These are phyloP conservation scores for Cytospora schulzeri DNA, from an alignment of 2,329 filamentous ascomycete genomes.

Conservation along the genomic window DNA sequence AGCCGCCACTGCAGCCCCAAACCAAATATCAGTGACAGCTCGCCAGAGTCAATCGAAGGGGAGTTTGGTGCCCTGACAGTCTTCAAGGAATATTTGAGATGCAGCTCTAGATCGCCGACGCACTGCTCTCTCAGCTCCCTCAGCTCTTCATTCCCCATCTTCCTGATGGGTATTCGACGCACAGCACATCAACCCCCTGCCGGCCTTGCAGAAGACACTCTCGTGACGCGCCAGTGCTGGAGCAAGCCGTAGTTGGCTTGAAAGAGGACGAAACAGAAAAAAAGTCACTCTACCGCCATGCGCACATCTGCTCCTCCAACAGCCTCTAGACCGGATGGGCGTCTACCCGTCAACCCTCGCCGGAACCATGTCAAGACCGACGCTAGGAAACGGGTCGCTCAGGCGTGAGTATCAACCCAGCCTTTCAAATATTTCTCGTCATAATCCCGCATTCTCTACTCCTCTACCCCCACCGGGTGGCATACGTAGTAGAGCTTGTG, in stretches of 20 bases:
- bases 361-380: slow-evolving; percentile 50
- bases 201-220: slow-evolving; percentile 12
- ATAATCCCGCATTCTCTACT: not conserved
- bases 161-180: slow-evolving; percentile 6
- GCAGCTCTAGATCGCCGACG: not conserved
- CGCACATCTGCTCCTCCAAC: slow-evolving; percentile 12
- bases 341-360: slow-evolving; percentile 53
- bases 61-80: not conserved
- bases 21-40: slow-evolving; percentile 14
- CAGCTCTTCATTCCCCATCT: not conserved
- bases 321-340: slow-evolving; percentile 30
- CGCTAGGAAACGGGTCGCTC: slow-evolving; percentile 51
- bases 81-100: slow-evolving; percentile 7
- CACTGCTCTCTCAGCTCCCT: not conserved
- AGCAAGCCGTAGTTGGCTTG: slow-evolving; percentile 5
- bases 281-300: slow-evolving; percentile 10
- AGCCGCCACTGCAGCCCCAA: slow-evolving; percentile 3
- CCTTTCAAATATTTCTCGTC: not conserved
- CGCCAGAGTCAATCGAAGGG: not conserved
- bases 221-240: slow-evolving; percentile 9
- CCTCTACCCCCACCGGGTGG: not conserved
- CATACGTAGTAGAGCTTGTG: not conserved
- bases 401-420: slow-evolving; percentile 45
- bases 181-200: slow-evolving; percentile 4
- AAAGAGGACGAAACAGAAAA: not conserved